These are phyloP conservation scores for Candida piceae DNA, from an alignment of 805 yeast genomes.

Conservation along the genomic window DNA sequence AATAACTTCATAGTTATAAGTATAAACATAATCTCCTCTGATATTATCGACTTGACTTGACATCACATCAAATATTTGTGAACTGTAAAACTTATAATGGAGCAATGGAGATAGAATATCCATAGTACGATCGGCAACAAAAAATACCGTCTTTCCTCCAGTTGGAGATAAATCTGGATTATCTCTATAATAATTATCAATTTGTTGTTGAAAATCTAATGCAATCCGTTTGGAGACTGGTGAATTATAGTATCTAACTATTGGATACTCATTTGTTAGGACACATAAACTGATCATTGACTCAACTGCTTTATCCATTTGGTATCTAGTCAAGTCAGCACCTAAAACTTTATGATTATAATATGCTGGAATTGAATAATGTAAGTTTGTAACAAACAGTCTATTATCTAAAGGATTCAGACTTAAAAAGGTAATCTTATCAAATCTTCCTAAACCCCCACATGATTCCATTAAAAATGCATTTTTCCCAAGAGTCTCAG, in stretches of 20 bases:
- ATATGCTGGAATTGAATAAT: conserved; percentile 63
- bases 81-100: conserved; percentile 89
- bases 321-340: conserved; percentile 51
- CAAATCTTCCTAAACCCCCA: conserved; percentile 8
- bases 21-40: conserved; percentile 22
- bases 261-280: conserved; percentile 82
- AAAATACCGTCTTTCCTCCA: conserved; percentile 47
- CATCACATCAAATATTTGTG: conserved; percentile 77
- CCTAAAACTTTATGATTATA: conserved; percentile 68
- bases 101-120: conserved; percentile 80
- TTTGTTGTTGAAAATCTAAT: conserved; percentile 55
- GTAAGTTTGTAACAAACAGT: conserved; percentile 61
- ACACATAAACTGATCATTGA: conserved; percentile 69
- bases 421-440: conserved; percentile 37
- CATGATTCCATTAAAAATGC: conserved; percentile 18
- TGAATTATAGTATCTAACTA: conserved; percentile 66
- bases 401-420: conserved; percentile 65
- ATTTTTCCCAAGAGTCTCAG: conserved; percentile 12
- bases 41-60: conserved; percentile 21
- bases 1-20: conserved; percentile 22
- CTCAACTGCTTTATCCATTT: conserved; percentile 54
- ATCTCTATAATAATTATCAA: conserved; percentile 71
- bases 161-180: conserved; percentile 62
- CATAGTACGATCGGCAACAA: conserved; percentile 77
- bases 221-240: conserved; percentile 57